Percentiles rank a stretch among this genome's conserved stretches.
Conservation (phyloP, 768 basidiomycete species). For the Lactarius evosmus region DNA sequence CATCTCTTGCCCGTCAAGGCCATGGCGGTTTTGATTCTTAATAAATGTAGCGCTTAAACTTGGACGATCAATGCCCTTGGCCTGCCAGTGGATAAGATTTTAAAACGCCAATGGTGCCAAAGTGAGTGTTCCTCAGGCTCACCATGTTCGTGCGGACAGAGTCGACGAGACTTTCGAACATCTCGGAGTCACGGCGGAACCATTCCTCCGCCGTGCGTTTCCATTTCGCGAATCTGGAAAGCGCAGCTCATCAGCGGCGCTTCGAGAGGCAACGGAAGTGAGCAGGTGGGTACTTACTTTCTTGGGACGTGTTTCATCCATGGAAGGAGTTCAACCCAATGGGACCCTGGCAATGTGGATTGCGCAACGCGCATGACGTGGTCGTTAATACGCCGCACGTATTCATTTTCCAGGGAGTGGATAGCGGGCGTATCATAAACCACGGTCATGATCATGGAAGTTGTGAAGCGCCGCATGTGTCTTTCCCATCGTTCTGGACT, state of each 20-base stretch:
- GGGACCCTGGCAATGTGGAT: constrained; percentile 18
- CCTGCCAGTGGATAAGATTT: background rate
- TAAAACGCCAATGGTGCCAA: background rate
- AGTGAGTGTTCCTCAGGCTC: background rate
- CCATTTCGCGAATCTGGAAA: constrained; percentile 25
- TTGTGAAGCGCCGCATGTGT: constrained; percentile 26
- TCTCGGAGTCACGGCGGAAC: constrained; percentile 22
- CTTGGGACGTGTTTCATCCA: constrained; percentile 28
- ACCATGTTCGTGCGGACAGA: constrained; percentile 21
- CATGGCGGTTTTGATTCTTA: constrained; percentile 19
- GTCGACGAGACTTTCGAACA: constrained; percentile 24
- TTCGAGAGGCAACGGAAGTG: background rate
- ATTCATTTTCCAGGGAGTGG: constrained; percentile 18
- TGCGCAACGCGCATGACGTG: constrained; percentile 23
- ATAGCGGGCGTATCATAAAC: constrained; percentile 24
- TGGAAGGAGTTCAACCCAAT: constrained; percentile 25
- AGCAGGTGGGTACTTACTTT: constrained; percentile 7
- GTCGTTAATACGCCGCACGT: constrained; percentile 19
- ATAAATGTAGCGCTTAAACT: constrained; percentile 24
- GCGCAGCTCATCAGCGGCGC: background rate
- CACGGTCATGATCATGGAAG: constrained; percentile 27
- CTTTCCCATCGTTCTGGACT: constrained; percentile 19
- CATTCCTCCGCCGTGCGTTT: constrained; percentile 25
- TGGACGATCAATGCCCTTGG: constrained; percentile 22
- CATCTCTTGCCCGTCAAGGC: constrained; percentile 21